Evolutionary conservation across 1,139 yeast genomes (phyloP).

Genomic region (Wickerhamomyces sp.): DNA sequence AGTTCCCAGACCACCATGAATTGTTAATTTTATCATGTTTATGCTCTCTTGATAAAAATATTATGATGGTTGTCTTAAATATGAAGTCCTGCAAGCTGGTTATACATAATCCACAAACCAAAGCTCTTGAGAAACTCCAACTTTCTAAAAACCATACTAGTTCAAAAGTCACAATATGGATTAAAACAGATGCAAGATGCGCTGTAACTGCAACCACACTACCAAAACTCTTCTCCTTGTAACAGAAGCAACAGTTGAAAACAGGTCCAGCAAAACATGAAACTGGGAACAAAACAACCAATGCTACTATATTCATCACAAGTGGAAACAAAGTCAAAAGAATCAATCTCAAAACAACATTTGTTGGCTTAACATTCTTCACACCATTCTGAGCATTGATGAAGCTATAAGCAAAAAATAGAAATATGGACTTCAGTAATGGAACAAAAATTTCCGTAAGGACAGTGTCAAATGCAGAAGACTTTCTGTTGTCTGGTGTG

Average conservation of each 20-base stretch:
- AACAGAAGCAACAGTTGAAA: slow-evolving; percentile 32
- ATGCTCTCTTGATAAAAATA: slow-evolving; percentile 56
- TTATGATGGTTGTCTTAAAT: slow-evolving; percentile 40
- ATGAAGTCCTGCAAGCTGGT: slow-evolving; percentile 52
- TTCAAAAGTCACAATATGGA: slow-evolving; percentile 54
- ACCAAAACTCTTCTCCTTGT: slow-evolving; percentile 29
- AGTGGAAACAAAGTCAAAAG: slow-evolving; percentile 54
- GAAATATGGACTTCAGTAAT: slow-evolving; percentile 35
- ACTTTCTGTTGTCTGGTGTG: slow-evolving; percentile 30
- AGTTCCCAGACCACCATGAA: slow-evolving; percentile 88
- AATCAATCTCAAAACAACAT: slow-evolving; percentile 49
- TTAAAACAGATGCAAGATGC: slow-evolving; percentile 47
- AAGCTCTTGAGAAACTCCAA: slow-evolving; percentile 53
- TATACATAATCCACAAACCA: slow-evolving; percentile 55
- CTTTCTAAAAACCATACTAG: slow-evolving; percentile 59
- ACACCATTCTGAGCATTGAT: slow-evolving; percentile 71
- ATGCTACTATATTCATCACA: slow-evolving; percentile 38
- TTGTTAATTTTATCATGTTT: slow-evolving; percentile 50
- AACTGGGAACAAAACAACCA: slow-evolving; percentile 40
- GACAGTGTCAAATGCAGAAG: slow-evolving; percentile 47
- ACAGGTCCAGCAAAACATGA: slow-evolving; percentile 48
- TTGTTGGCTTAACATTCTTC: slow-evolving; percentile 39
- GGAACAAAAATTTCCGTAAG: slow-evolving; percentile 53
- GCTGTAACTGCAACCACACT: slow-evolving; percentile 43
- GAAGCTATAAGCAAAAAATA: slow-evolving; percentile 59